These are phyloP conservation scores for Plantago coronopus DNA, from an alignment of 305 asterid genomes.

Conservation along the genomic window DNA sequence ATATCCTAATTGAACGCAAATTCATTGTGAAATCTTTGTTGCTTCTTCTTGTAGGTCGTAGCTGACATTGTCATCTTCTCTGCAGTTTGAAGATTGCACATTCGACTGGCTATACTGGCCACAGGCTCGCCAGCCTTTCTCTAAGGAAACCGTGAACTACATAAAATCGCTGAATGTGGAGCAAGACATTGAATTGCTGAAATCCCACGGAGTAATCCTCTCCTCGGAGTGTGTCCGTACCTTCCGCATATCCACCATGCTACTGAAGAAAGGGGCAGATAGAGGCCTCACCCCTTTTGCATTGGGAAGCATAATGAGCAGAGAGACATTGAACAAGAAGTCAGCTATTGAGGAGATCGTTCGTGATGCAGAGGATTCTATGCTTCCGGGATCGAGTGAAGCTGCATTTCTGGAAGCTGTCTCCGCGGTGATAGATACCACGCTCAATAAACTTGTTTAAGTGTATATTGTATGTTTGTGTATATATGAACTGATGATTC, in stretches of 20 bases:
- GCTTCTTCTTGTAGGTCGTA: too few relatives aligned
- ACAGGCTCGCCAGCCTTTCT: slow-evolving; percentile 62
- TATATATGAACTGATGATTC: too few relatives aligned
- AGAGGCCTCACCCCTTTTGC: slow-evolving; percentile 62
- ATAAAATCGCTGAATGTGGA: slow-evolving; percentile 65
- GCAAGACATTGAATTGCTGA: slow-evolving; percentile 62
- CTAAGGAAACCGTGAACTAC: slow-evolving; percentile 49
- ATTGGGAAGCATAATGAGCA: slow-evolving; percentile 73
- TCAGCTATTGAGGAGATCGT: slow-evolving; percentile 64
- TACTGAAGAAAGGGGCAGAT: slow-evolving; percentile 68
- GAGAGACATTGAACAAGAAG: slow-evolving; percentile 61
- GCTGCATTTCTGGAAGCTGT: slow-evolving; percentile 53
- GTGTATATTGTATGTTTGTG: too few relatives aligned
- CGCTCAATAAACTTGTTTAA: too few relatives aligned
- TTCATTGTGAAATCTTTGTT: too few relatives aligned
- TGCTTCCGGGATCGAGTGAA: slow-evolving; percentile 58
- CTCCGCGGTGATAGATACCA: slow-evolving; percentile 55
- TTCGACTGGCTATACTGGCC: slow-evolving; percentile 96
- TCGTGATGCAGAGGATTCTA: slow-evolving; percentile 50
- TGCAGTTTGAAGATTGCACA: slow-evolving; percentile 76
- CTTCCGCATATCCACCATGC: slow-evolving; percentile 70
- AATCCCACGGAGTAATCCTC: slow-evolving; percentile 62
- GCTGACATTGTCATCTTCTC: too few relatives aligned
- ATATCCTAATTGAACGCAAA: too few relatives aligned
- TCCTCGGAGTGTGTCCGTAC: slow-evolving; percentile 51